Conservation (phyloP, 768 basidiomycete genomes). For the Hericium erinaceus region DNA sequence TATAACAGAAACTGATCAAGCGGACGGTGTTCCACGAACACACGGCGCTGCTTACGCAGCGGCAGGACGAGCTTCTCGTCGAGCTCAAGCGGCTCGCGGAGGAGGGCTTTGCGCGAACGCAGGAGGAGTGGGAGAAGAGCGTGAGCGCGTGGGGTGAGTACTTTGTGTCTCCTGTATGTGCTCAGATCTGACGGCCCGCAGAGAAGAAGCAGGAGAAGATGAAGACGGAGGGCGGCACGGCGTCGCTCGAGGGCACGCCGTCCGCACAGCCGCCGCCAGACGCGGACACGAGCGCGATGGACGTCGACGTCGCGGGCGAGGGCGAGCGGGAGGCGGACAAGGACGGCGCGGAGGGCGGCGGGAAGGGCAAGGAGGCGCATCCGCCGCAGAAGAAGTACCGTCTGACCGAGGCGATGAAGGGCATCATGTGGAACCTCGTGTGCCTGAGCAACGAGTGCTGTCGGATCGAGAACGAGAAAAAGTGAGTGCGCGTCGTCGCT, state of each 20-base stretch:
- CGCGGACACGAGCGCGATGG: slow-evolving; percentile 3
- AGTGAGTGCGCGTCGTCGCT: slow-evolving; percentile 27
- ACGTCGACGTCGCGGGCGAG: slow-evolving; percentile 15
- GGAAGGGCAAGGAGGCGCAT: slow-evolving; percentile 30
- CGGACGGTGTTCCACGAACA: slow-evolving; percentile 79
- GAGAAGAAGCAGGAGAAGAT: slow-evolving; percentile 37
- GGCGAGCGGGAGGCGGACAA: slow-evolving; percentile 19
- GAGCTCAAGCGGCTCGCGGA: slow-evolving; percentile 54
- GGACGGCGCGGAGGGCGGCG: slow-evolving; percentile 25
- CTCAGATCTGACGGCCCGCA: slow-evolving; percentile 7
- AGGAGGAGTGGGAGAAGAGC: slow-evolving; percentile 70
- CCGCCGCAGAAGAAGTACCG: slow-evolving; percentile 72
- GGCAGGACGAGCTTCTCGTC: slow-evolving; percentile 59
- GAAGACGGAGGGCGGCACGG: slow-evolving; percentile 24
- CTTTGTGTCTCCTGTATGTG: background rate
- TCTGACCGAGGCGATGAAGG: slow-evolving; percentile 75
- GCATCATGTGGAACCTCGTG: slow-evolving; percentile 71
- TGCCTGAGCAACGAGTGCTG: slow-evolving; percentile 78
- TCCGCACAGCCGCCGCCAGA: slow-evolving; percentile 19
- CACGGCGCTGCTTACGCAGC: slow-evolving; percentile 49
- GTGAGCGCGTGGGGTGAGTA: slow-evolving; percentile 58
- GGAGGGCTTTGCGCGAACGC: slow-evolving; percentile 57
- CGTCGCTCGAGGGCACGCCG: slow-evolving; percentile 18
- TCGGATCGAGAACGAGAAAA: slow-evolving; percentile 57
- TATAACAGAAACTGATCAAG: slow-evolving; percentile 78